phyloP scores from a whole-genome alignment of 1,139 yeast species.

The Blastobotrys elegans region DNA sequence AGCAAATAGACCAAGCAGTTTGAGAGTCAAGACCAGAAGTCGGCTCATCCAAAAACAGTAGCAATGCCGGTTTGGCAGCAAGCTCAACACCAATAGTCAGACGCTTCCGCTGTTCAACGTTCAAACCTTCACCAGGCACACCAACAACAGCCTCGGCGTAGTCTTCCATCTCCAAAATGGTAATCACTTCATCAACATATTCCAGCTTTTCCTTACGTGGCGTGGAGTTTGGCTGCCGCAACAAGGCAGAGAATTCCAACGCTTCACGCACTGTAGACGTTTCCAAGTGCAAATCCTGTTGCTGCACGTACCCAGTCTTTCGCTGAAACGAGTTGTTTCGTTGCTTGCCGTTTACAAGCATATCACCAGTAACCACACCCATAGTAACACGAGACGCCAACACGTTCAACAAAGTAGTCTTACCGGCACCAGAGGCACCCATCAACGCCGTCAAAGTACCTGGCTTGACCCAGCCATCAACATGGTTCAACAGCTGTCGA shows the following conservation, averaged over 20 bases:
- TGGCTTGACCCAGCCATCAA: slow-evolving; percentile 59
- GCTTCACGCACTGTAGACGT: slow-evolving; percentile 95
- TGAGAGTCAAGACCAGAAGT: slow-evolving; percentile 95
- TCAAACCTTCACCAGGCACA: slow-evolving; percentile 88
- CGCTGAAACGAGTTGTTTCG: slow-evolving; percentile 47
- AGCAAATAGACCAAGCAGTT: slow-evolving; percentile 84
- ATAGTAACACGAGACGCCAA: slow-evolving; percentile 81
- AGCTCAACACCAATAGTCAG: slow-evolving; percentile 80
- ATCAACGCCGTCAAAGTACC: slow-evolving; percentile 56
- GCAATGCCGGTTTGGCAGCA: slow-evolving; percentile 64
- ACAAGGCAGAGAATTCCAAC: slow-evolving; percentile 82
- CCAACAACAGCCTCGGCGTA: slow-evolving; percentile 76
- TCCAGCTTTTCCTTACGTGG: slow-evolving; percentile 58
- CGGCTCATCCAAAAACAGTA: slow-evolving; percentile 78
- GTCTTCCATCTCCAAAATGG: slow-evolving; percentile 79
- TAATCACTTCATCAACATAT: slow-evolving; percentile 61
- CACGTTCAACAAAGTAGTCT: slow-evolving; percentile 86
- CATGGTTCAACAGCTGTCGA: slow-evolving; percentile 46
- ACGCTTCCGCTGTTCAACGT: slow-evolving; percentile 84
- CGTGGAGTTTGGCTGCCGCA: slow-evolving; percentile 81
- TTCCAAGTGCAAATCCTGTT: slow-evolving; percentile 85
- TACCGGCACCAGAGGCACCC: slow-evolving; percentile 82
- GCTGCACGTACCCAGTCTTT: slow-evolving; percentile 96
- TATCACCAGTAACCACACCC: slow-evolving; percentile 60
- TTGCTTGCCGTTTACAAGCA: slow-evolving; percentile 67